These are phyloP conservation scores for Verticillium nubilum DNA, from an alignment of 2,329 filamentous ascomycete species.

Conservation along the genomic window DNA sequence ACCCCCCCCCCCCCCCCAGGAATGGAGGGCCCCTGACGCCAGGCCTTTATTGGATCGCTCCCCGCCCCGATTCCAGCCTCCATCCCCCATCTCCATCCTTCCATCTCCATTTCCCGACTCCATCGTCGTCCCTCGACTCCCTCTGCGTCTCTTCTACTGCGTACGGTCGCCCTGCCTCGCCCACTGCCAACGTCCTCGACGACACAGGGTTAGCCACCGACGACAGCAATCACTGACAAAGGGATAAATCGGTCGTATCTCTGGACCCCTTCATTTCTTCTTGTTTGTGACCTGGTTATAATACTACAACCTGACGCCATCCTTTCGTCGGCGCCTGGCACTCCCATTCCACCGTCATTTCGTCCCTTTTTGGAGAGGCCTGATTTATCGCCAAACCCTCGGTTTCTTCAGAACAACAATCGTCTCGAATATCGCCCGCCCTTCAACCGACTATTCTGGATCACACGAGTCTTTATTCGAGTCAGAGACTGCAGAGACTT, in stretches of 20 bases:
- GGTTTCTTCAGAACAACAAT: not conserved
- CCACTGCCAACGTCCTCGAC: not conserved
- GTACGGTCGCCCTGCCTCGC: not conserved
- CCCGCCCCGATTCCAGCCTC: not conserved
- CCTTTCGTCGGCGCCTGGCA: not conserved
- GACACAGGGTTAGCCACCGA: not conserved
- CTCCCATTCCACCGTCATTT: not conserved
- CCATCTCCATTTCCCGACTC: not conserved
- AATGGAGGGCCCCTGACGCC: not conserved
- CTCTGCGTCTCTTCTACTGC: not conserved
- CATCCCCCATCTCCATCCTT: not conserved
- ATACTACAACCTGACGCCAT: not conserved
- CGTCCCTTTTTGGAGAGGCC: not conserved
- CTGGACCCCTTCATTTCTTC: not conserved
- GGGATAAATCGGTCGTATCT: not conserved
- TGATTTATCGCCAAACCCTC: not conserved
- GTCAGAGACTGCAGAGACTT: not conserved
- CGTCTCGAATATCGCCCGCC: not conserved
- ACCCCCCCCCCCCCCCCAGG: not conserved
- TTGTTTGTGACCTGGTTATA: not conserved
- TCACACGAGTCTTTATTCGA: not conserved
- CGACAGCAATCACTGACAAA: not conserved
- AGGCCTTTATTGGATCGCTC: not conserved
- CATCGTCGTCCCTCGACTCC: not conserved
- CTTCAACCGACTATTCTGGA: not conserved